A percentile compares a stretch with the other conserved stretches of the same genome.
Evolutionary conservation across 441 rosid species (phyloP).

Genomic region (Croton setiger): DNA sequence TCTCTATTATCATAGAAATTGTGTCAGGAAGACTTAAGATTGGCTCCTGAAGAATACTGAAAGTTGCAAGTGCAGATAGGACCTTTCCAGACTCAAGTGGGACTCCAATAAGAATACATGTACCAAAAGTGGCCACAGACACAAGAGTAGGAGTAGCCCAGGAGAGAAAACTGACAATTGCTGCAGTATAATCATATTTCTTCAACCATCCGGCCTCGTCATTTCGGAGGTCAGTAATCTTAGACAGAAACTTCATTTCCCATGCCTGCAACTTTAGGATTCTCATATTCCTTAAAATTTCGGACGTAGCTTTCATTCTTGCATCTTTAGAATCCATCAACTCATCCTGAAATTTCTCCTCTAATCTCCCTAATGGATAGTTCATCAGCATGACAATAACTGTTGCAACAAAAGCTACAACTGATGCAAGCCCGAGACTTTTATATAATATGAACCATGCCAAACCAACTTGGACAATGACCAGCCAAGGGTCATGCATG

Average conservation of each 20-base stretch:
- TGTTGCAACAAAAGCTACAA: conserved; percentile 46
- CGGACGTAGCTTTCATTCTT: conserved; percentile 60
- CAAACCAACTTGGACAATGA: conserved; percentile 40
- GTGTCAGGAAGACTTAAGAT: conserved; percentile 51
- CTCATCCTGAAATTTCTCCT: conserved; percentile 45
- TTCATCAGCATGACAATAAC: conserved; percentile 45
- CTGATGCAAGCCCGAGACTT: conserved; percentile 48
- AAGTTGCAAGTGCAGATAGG: conserved; percentile 65
- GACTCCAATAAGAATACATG: conserved; percentile 44
- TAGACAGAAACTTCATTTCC: conserved; percentile 67
- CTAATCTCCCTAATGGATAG: conserved; percentile 45
- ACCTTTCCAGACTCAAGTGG: conserved; percentile 65
- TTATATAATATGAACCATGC: conserved; percentile 53
- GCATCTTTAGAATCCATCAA: conserved; percentile 57
- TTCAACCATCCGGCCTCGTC: conserved; percentile 51
- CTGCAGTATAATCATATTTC: conserved; percentile 37
- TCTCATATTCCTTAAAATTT: conserved; percentile 53
- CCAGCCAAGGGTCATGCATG: conserved; percentile 55
- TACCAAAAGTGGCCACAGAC: conserved; percentile 49
- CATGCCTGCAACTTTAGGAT: conserved; percentile 73
- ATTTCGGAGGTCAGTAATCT: conserved; percentile 39
- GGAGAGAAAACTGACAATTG: conserved; percentile 35
- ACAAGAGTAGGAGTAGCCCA: conserved; percentile 59
- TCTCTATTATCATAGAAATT: conserved; percentile 51
- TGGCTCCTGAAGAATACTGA: conserved; percentile 56